These are phyloP conservation scores for Suillus subaureus DNA, from an alignment of 768 basidiomycete genomes.

Conservation along the genomic window DNA sequence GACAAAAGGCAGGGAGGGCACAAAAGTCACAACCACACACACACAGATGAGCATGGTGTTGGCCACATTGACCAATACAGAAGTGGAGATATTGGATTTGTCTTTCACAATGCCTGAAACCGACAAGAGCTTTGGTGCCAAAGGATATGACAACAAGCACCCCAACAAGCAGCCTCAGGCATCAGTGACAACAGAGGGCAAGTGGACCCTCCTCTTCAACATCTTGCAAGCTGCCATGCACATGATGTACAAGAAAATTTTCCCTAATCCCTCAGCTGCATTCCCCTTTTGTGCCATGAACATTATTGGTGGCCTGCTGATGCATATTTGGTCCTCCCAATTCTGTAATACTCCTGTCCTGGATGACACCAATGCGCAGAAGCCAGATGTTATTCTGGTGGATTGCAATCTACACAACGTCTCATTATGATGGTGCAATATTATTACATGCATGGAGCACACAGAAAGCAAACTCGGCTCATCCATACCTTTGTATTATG, in stretches of 20 bases:
- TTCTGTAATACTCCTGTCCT: not conserved
- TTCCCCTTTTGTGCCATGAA: not conserved
- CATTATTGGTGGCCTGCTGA: not conserved
- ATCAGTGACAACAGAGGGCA: not conserved
- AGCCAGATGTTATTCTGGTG: not conserved
- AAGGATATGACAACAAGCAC: too few species aligned
- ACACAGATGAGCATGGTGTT: too few species aligned
- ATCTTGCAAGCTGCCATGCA: not conserved
- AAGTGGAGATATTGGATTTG: too few species aligned
- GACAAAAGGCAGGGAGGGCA: too few species aligned
- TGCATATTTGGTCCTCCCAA: not conserved
- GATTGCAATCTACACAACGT: not conserved
- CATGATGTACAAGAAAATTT: not conserved
- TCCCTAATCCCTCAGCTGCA: not conserved
- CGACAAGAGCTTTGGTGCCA: too few species aligned
- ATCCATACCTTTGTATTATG: not conserved
- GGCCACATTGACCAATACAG: too few species aligned
- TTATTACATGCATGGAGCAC: not conserved
- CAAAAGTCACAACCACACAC: too few species aligned
- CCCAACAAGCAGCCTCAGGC: too few species aligned
- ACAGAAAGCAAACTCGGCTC: not conserved
- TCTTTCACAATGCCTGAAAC: too few species aligned
- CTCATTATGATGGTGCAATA: not conserved
- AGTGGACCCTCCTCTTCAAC: not conserved
- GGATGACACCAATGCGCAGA: not conserved